Base-by-base conservation (phyloP, 176 grass and related monocot genomes). In the Thinopyrum elongatum region DNA sequence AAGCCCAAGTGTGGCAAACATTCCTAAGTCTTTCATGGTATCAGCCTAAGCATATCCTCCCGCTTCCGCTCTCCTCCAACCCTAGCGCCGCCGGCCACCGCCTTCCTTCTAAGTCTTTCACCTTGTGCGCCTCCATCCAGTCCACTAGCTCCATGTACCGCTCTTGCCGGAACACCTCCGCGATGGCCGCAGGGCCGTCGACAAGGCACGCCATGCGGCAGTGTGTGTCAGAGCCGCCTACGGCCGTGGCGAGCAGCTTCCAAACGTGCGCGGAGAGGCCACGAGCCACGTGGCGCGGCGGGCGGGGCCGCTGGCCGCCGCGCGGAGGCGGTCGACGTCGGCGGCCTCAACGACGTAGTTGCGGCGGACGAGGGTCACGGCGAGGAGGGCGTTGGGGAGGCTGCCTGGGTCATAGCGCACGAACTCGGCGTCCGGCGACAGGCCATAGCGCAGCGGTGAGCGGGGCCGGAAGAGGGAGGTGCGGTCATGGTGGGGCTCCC, bases 141-240 rank as follows among this genome's bases (percentile, higher is more conserved):
- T 97, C 92, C 78, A 97, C 85, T 64, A 97, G 89, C 75, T 94
- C 86, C 85, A 92, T 59, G 47, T 82, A 94, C 69, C 85, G 86
- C 73, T 92, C 92, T 68, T 86, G 59, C 29, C 61, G 44, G 73
- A 91, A 75, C 74, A 82, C 91, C 66, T 86, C 76, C 34, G 55
- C 63, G 76, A 94, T 84, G 16, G 92, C 82, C 36, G 67, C 80
- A 35, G 69, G 19, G 64, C 89, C 80, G 6, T 35, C 34, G 34
- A n/a, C n/a, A n/a, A n/a, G n/a, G n/a, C 91, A 96, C 38, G 89
- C 91, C 44, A 96, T 28, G 23, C 91, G 94, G 86, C 91, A 96
- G 80, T 15, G 53, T 3, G 78, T 7, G 77, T 96, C 94, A 17
- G 86, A 73, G 3, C 25, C 87, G 53, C 44, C 85, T 0, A 58